Evolutionary conservation across 345 rosid genomes (phyloP), one percentile per base, ranked within the genome.

Genomic region (Stellera chamaejasme): DNA sequence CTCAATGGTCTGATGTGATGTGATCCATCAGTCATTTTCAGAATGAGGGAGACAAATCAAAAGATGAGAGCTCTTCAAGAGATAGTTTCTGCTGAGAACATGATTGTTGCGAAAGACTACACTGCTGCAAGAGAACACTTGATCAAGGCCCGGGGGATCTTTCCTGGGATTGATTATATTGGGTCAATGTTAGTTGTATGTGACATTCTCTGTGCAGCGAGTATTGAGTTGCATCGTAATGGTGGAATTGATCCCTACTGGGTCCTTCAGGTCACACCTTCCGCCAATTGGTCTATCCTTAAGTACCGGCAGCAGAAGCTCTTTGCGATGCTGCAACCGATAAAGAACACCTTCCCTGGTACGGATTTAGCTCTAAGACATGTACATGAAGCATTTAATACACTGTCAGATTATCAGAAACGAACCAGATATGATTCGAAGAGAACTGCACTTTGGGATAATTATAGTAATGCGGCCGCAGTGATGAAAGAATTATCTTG

Each of bases 221-320:
- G 50, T 32, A 14, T 49, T 27, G 36, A 50, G 52, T 32, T 32
- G 39, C 13, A 60, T 48, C 65, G 61, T 14, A 57, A 57, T 32
- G 42, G 47, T 44, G 62, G 66, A 50, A 45, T 55, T 44, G 66
- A 67, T 50, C 55, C 49, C 11, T 67, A 67, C 48, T 50, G 60
- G 55, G 53, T 67, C 27, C 66, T 60, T 36, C 66, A 61, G 61
- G 57, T 61, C 45, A 13, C 42, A 14, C 67, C 73, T 53, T 61
- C 65, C 3, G 44, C 59, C 54, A 46, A 62, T 2, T 25, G 14
- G 12, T 10, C 41, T 43, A 45, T 43, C 16, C 28, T 52, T 28
- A 11, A 15, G 27, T 12, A 32, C 28, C 69, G 42, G 8, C 65
- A 46, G 52, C 49, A 57, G 61, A 68, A 65, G 59, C 59, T 73